Percentiles rank a stretch among this genome's conserved stretches.
phyloP scores from a whole-genome alignment of 768 basidiomycete species.

The Gloeostereum incarnatum region DNA sequence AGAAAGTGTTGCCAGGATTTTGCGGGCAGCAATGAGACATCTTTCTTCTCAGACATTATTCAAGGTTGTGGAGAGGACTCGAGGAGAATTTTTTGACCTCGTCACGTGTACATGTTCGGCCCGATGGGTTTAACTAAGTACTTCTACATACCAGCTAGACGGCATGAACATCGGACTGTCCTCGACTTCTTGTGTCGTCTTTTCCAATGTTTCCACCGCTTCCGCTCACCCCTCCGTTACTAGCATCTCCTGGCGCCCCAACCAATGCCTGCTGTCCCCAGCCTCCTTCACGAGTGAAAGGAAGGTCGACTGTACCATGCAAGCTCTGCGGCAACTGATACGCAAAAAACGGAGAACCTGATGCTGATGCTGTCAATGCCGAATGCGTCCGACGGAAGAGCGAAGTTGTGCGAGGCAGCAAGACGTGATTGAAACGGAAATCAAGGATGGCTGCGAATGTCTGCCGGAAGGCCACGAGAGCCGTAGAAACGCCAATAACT shows the following conservation, averaged over 20 bases:
- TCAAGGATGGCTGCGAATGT: constrained; percentile 49
- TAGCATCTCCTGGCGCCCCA: constrained; percentile 36
- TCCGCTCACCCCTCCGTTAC: constrained; percentile 6
- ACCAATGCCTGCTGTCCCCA: constrained; percentile 29
- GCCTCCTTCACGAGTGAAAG: constrained; percentile 36
- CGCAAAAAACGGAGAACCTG: constrained; percentile 20
- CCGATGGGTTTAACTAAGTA: no score
- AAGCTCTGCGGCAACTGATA: constrained; percentile 21
- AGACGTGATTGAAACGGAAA: constrained; percentile 49
- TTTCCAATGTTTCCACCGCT: not conserved
- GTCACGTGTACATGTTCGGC: no score
- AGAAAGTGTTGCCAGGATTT: constrained; percentile 82
- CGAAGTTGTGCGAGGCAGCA: constrained; percentile 41
- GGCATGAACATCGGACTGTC: not conserved
- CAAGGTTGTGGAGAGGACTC: no score
- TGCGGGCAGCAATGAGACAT: no score
- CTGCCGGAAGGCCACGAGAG: constrained; percentile 43
- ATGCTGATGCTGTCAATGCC: constrained; percentile 12
- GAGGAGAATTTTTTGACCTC: no score
- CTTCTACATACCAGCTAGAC: no score
- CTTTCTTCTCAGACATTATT: no score
- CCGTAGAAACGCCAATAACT: constrained; percentile 36
- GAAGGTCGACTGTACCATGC: constrained; percentile 19
- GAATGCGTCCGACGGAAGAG: constrained; percentile 27
- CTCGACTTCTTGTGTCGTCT: not conserved